A percentile compares a stretch with the other conserved stretches of the same genome.
These are phyloP conservation scores for Tetraselmis striata DNA, from an alignment of 139 green algal species.

Conservation along the genomic window DNA sequence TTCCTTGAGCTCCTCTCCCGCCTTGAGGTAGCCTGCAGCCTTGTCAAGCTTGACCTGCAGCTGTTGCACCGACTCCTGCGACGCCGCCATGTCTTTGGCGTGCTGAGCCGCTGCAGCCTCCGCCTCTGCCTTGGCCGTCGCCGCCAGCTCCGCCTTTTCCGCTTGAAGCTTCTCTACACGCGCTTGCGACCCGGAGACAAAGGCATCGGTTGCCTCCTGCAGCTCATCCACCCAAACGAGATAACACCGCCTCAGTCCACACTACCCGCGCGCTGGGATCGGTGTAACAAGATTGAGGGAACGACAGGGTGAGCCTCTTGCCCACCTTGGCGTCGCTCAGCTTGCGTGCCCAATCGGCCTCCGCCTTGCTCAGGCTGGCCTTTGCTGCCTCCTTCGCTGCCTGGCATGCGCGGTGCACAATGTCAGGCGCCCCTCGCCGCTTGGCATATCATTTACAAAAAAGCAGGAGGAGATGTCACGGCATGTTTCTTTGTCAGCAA, in stretches of 20 bases:
- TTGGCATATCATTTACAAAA: no score
- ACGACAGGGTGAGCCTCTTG: no score
- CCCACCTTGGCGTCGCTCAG: neutral
- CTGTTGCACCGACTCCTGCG: constrained; percentile 26
- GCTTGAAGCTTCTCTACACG: neutral
- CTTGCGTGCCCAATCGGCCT: neutral
- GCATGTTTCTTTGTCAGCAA: no score
- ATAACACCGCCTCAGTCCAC: no score
- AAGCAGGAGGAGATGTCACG: no score
- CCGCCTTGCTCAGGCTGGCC: neutral
- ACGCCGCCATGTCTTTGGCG: neutral
- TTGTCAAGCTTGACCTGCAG: constrained; percentile 54
- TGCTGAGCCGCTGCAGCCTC: constrained; percentile 22
- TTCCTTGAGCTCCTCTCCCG: constrained; percentile 72
- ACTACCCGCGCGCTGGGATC: no score
- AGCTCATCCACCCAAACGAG: no score
- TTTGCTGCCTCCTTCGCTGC: neutral
- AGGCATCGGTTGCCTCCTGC: neutral
- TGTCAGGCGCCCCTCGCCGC: no score
- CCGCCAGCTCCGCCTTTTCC: neutral
- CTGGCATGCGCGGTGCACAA: no score
- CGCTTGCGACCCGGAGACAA: neutral
- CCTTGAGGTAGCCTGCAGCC: constrained; percentile 53
- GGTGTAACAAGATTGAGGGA: no score
- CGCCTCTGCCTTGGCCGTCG: constrained; percentile 1